phyloP scores from a whole-genome alignment of 2,329 filamentous ascomycete species.

The Sodiomyces alkalinus region DNA sequence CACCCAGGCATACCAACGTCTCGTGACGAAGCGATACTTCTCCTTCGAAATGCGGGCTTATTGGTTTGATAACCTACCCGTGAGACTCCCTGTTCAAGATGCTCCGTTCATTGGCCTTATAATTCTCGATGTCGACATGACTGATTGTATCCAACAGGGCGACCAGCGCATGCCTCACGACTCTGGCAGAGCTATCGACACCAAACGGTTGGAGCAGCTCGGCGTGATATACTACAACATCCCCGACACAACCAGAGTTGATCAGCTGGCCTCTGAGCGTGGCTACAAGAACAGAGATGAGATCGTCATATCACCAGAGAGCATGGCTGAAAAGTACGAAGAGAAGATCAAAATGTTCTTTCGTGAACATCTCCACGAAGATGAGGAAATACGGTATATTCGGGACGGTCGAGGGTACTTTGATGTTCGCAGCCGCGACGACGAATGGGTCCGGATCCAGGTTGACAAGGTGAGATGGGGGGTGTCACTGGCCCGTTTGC shows the following conservation, averaged over 20 bases:
- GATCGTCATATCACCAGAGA: conserved; percentile 72
- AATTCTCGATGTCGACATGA: conserved; percentile 1
- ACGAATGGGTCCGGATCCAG: conserved; percentile 78
- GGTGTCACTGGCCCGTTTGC: conserved; percentile 1
- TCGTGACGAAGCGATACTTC: too few relatives aligned
- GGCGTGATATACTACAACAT: conserved; percentile 70
- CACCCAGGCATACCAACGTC: too few relatives aligned
- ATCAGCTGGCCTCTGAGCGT: conserved; percentile 58
- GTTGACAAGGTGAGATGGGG: conserved; percentile 51
- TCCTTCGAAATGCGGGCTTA: conserved; percentile 49
- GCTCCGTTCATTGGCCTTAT: neutral
- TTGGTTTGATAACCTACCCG: conserved; percentile 38
- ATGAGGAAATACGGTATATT: conserved; percentile 96
- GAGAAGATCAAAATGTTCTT: conserved; percentile 91
- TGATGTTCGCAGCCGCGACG: conserved; percentile 69
- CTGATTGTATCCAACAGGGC: conserved; percentile 37
- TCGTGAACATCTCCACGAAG: conserved; percentile 89
- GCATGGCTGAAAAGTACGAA: conserved; percentile 80
- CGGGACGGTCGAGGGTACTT: conserved; percentile 81
- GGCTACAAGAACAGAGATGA: conserved; percentile 92
- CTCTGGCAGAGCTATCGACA: conserved; percentile 55
- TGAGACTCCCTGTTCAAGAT: conserved; percentile 17
- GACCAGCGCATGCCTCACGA: conserved; percentile 89
- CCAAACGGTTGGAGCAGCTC: conserved; percentile 51
- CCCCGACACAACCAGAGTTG: conserved; percentile 48